Percentiles rank a stretch among this genome's conserved stretches.
Evolutionary conservation across 2,329 filamentous ascomycete genomes (phyloP).

Genomic region (Microsporum audouinii): DNA sequence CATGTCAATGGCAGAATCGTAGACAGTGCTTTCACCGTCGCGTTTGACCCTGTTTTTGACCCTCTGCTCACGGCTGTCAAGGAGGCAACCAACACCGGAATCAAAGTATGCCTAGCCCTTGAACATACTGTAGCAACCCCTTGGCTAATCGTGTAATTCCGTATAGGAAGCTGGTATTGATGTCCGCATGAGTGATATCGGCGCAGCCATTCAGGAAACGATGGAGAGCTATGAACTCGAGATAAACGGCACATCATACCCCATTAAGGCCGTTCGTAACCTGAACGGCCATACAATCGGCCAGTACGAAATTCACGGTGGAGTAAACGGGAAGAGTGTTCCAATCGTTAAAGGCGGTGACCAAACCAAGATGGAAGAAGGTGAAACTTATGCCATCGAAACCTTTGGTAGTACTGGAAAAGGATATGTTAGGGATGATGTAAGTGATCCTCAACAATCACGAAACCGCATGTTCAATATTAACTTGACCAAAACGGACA

Average conservation of each 20-base stretch:
- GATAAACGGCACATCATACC: constrained; percentile 64
- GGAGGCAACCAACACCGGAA: constrained; percentile 61
- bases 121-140: not conserved
- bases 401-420: constrained; percentile 91
- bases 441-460: constrained; percentile 31
- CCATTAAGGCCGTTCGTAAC: constrained; percentile 76
- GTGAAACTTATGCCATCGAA: constrained; percentile 89
- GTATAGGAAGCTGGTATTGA: constrained; percentile 74
- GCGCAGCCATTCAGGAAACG: constrained; percentile 71
- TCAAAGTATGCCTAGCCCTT: constrained; percentile 41
- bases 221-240: constrained; percentile 92
- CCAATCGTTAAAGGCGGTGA: constrained; percentile 84
- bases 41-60: constrained; percentile 58
- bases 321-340: constrained; percentile 77
- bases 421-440: constrained; percentile 76
- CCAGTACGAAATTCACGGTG: constrained; percentile 81
- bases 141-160: not conserved
- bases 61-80: constrained; percentile 55
- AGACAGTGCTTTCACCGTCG: constrained; percentile 59
- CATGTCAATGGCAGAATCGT: constrained; percentile 61
- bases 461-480: constrained; percentile 10
- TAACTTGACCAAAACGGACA: constrained; percentile 19
- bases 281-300: constrained; percentile 83
- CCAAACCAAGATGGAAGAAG: constrained; percentile 94
- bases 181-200: constrained; percentile 75